phyloP scores from a whole-genome alignment of 2,329 filamentous ascomycete genomes.

The Fusarium cyanostomum region DNA sequence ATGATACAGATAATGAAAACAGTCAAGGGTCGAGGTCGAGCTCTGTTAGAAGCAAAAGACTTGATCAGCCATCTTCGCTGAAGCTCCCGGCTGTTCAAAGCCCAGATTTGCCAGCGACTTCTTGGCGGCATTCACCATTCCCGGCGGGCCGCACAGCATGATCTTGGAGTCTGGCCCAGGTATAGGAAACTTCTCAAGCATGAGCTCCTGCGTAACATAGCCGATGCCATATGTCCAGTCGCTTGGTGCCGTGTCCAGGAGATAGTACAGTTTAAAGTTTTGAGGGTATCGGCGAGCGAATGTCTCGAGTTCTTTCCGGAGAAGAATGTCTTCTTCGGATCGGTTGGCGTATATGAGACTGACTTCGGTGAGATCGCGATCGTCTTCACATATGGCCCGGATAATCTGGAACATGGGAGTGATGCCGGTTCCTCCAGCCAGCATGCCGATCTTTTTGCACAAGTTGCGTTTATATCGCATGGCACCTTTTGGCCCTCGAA shows the following conservation, averaged over 20 bases:
- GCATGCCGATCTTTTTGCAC: slow-evolving; percentile 61
- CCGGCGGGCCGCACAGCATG: slow-evolving; percentile 69
- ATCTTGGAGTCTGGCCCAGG: slow-evolving; percentile 59
- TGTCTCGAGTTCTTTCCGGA: slow-evolving; percentile 63
- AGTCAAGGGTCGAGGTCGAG: neutral
- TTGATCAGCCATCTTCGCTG: slow-evolving; percentile 63
- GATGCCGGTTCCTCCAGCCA: slow-evolving; percentile 57
- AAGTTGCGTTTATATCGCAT: slow-evolving; percentile 60
- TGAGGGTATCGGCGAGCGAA: slow-evolving; percentile 61
- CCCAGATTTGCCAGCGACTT: slow-evolving; percentile 59
- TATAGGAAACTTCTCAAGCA: slow-evolving; percentile 58
- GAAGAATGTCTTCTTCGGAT: slow-evolving; percentile 66
- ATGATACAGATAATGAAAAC: too few relatives aligned
- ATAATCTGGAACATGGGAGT: slow-evolving; percentile 62
- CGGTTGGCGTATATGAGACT: slow-evolving; percentile 69
- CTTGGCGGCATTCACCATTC: slow-evolving; percentile 67
- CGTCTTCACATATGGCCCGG: slow-evolving; percentile 69
- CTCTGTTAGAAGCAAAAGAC: slow-evolving; percentile 61
- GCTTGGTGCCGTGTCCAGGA: slow-evolving; percentile 58
- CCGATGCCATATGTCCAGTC: slow-evolving; percentile 61
- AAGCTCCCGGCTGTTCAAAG: slow-evolving; percentile 59
- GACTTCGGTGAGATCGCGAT: slow-evolving; percentile 65
- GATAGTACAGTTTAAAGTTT: slow-evolving; percentile 65
- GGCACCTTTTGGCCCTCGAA: slow-evolving; percentile 66
- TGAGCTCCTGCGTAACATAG: slow-evolving; percentile 60